These are phyloP conservation scores for Escallonia herrerae DNA, from an alignment of 129 eudicot genomes.

Conservation along the genomic window DNA sequence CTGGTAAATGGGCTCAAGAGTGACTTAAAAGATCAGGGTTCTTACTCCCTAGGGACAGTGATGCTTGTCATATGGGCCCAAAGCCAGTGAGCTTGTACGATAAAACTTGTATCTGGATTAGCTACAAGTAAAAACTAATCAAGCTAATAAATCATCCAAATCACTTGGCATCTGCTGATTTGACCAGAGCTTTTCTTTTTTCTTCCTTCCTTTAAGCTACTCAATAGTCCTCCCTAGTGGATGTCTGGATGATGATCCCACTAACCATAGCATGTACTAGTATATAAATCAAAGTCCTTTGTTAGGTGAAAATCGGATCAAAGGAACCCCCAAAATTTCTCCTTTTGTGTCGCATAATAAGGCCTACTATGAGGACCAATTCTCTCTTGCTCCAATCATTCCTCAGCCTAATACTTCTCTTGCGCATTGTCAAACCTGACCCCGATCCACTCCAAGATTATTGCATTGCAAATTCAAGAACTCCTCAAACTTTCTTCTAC, in stretches of 20 bases:
- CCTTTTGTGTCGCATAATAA: background rate
- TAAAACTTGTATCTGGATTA: background rate
- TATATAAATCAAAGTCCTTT: conserved; percentile 5
- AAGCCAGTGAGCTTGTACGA: background rate
- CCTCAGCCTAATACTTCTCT: conserved; percentile 6
- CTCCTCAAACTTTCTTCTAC: conserved; percentile 24
- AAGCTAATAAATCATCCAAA: background rate
- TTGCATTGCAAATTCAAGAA: conserved; percentile 54
- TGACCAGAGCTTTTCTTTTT: background rate
- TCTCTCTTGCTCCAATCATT: conserved; percentile 11
- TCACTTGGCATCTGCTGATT: background rate
- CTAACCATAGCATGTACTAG: background rate
- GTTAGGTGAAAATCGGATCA: background rate
- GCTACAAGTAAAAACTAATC: background rate
- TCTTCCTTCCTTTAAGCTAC: conserved; percentile 36
- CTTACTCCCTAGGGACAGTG: background rate
- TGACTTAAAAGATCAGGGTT: conserved; percentile 15
- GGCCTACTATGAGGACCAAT: conserved; percentile 18
- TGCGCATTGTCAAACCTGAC: conserved; percentile 29
- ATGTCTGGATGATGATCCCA: background rate
- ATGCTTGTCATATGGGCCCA: background rate
- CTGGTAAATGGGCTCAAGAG: conserved; percentile 9
- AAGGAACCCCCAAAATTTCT: background rate
- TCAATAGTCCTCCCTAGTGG: conserved; percentile 21
- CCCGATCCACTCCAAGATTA: conserved; percentile 89